A percentile compares a stretch with the other conserved stretches of the same genome.
phyloP scores from a whole-genome alignment of 305 asterid genomes.

The Fraxinus platypoda region DNA sequence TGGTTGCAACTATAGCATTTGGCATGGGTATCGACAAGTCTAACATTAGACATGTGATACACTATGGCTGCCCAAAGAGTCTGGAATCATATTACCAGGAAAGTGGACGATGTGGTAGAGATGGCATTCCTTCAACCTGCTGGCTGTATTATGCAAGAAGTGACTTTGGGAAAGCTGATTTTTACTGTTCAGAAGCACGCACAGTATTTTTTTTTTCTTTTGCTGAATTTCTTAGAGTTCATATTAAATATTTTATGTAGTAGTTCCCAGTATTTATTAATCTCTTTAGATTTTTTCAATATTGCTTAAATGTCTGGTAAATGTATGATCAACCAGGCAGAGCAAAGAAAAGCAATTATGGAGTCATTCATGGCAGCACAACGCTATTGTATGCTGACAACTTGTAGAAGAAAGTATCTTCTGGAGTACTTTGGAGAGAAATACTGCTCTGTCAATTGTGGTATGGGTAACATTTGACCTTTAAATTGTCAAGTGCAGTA shows the following conservation, averaged over 20 bases:
- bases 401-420: slow-evolving; percentile 88
- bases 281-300: slow-evolving; percentile 20
- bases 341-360: slow-evolving; percentile 75
- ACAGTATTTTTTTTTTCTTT: slow-evolving; percentile 52
- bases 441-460: slow-evolving; percentile 54
- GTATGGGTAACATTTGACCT: slow-evolving; percentile 37
- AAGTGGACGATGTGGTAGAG: slow-evolving; percentile 98
- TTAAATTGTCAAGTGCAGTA: slow-evolving; percentile 1
- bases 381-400: slow-evolving; percentile 74
- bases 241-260: slow-evolving; percentile 3
- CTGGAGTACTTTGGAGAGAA: slow-evolving; percentile 85
- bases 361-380: slow-evolving; percentile 80
- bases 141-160: slow-evolving; percentile 79
- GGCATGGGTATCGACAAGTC: slow-evolving; percentile 99
- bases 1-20: slow-evolving; percentile 96
- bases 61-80: slow-evolving; percentile 98
- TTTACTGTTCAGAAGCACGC: slow-evolving; percentile 75
- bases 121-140: slow-evolving; percentile 88
- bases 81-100: slow-evolving; percentile 98
- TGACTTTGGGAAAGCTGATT: slow-evolving; percentile 80
- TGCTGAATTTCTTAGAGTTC: slow-evolving; percentile 24
- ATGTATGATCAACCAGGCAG: slow-evolving; percentile 51
- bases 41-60: slow-evolving; percentile 83
- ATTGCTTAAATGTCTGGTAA: slow-evolving; percentile 21
- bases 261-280: slow-evolving; percentile 4